A percentile compares a stretch with the other conserved stretches of the same genome.
These are phyloP conservation scores for Globisporangium lucens DNA, from an alignment of 352 stramenopile genomes.

Conservation along the genomic window DNA sequence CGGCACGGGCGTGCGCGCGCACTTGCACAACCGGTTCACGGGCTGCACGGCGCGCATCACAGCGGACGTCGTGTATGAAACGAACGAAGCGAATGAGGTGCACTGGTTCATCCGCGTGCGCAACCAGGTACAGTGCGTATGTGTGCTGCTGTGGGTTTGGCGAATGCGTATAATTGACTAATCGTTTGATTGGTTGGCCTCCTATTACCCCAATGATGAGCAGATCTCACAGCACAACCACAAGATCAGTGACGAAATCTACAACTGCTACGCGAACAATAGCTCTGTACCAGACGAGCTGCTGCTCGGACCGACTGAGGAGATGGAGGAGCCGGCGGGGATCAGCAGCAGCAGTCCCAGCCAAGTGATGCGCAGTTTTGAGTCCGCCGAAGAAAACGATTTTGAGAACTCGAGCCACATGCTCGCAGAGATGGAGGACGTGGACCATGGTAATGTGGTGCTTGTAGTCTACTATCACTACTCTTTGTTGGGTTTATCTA, in stretches of 20 bases:
- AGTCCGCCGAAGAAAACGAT: conserved; percentile 26
- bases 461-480: not conserved
- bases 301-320: conserved; percentile 35
- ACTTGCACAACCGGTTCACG: conserved; percentile 78
- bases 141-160: no score
- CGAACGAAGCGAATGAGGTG: conserved; percentile 35
- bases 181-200: not conserved
- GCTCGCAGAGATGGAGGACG: conserved; percentile 16
- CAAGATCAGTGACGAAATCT: conserved; percentile 73
- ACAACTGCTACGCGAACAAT: conserved; percentile 77
- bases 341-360: not conserved
- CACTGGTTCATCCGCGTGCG: conserved; percentile 72
- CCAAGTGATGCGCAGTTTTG: conserved; percentile 23
- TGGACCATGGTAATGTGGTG: conserved; percentile 1
- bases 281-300: conserved; percentile 73
- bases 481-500: not conserved
- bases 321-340: conserved; percentile 6
- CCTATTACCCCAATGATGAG: not conserved
- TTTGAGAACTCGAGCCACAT: conserved; percentile 23
- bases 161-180: not conserved
- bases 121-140: conserved; percentile 43
- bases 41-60: conserved; percentile 72
- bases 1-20: conserved; percentile 64
- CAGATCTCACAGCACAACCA: conserved; percentile 80
- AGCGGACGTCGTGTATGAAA: conserved; percentile 72